phyloP scores from a whole-genome alignment of 2,329 filamentous ascomycete species.

The Aspergillus transmontanensis region DNA sequence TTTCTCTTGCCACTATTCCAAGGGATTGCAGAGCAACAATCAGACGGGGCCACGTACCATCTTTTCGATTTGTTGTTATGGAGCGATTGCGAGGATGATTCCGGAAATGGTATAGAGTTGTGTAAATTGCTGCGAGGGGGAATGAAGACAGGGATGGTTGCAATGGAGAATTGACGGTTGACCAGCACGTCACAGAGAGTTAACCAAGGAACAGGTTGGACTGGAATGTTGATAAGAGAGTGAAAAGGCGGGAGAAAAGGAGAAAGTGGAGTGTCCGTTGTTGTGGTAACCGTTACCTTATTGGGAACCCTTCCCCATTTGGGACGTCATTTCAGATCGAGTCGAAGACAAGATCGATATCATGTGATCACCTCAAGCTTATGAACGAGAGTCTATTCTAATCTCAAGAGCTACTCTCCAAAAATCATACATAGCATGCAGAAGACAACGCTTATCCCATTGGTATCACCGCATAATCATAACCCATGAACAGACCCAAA shows the following conservation, averaged over 20 bases:
- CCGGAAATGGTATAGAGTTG: constrained; percentile 1
- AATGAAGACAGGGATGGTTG: constrained; percentile 3
- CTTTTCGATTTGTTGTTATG: background rate
- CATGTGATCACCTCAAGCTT: too few species aligned
- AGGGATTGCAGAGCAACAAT: background rate
- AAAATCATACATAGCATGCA: background rate
- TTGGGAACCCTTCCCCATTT: background rate
- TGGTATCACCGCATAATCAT: constrained; percentile 4
- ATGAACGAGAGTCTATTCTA: too few species aligned
- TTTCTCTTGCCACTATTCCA: background rate
- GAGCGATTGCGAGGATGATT: background rate
- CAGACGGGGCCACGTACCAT: constrained; percentile 11
- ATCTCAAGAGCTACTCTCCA: too few species aligned
- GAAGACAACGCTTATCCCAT: constrained; percentile 7
- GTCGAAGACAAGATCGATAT: too few species aligned
- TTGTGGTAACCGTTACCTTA: constrained; percentile 23
- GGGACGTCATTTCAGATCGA: background rate
- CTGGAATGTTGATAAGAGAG: background rate
- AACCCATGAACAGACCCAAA: constrained; percentile 1
- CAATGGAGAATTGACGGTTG: constrained; percentile 3
- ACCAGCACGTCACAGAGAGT: constrained; percentile 2
- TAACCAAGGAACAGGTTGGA: background rate
- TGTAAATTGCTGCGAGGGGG: constrained; percentile 1
- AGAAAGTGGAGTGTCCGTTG: constrained; percentile 17
- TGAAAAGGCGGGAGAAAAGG: constrained; percentile 5